Evolutionary conservation across 163 green algal genomes (phyloP), one percentile per base, ranked within the genome.

Genomic region (Chlamydomonas reinhardtii): DNA sequence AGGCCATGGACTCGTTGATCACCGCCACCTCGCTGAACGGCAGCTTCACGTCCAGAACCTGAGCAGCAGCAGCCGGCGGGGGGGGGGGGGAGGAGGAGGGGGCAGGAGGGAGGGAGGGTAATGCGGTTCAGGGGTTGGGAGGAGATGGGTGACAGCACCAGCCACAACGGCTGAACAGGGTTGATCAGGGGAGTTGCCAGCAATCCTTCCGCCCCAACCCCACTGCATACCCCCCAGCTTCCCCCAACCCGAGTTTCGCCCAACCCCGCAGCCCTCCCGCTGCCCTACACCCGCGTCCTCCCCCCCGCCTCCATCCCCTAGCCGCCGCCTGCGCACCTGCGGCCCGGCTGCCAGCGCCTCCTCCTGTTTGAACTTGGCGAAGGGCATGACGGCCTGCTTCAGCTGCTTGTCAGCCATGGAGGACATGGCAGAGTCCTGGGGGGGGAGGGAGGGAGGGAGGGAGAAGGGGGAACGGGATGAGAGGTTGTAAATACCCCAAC

Each of bases 301-400:
- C 24, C 59, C 59, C 59, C 24, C 14, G 19, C 59, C 59, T 9
- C 59, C 68, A 4, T 27, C 3, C 17, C 78, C 3, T 32, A 85
- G 89, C 91, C 91, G 83, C 35, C 71, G 27, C 32, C 92, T 89
- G 35, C 12, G 1, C 68, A 85, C 91, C 91, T 91, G 85, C 35
- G 74, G 31, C 32, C 92, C 90, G 52, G 54, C 86, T 1, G 73
- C 76, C 3, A 61, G 34, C 25, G 95, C 96, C 88, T 97, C 93
- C 17, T 98, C 94, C 88, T 94, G 95, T 90, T 97, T 99, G 91
- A 95, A 96, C 89, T 98, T 98, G 61, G 96, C 91, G 93, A 99
- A 99, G 0, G 97, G 96, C 94, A 99, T 97, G 0, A 95, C 93
- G 73, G 93, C 72, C 75, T 92, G 90, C 88, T 97, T 97, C 27